A percentile compares a stretch with the other conserved stretches of the same genome.
phyloP scores from a whole-genome alignment of 2,329 filamentous ascomycete species.

The Cytospora leucostoma region DNA sequence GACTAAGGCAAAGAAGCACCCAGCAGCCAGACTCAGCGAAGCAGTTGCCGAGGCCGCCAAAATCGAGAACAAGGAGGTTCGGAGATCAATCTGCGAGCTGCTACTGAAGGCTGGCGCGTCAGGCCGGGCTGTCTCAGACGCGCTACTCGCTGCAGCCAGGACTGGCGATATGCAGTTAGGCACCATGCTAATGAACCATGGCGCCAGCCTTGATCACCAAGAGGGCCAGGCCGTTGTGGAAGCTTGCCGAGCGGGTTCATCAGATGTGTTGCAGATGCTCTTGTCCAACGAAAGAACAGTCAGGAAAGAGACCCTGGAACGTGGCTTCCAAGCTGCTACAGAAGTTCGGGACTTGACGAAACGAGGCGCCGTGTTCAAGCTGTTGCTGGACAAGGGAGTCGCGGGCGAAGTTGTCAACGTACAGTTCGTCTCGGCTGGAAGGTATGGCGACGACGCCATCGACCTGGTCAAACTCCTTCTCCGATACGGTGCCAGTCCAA shows the following conservation, averaged over 20 bases:
- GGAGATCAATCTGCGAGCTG: constrained; percentile 47
- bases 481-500: constrained; percentile 54
- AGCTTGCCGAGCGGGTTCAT: constrained; percentile 53
- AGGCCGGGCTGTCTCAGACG: constrained; percentile 48
- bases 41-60: constrained; percentile 48
- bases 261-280: constrained; percentile 53
- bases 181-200: constrained; percentile 52
- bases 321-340: constrained; percentile 57
- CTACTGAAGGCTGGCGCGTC: constrained; percentile 51
- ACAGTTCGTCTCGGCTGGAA: constrained; percentile 54
- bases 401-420: constrained; percentile 53
- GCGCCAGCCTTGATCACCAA: constrained; percentile 52
- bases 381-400: constrained; percentile 53
- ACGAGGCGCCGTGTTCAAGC: constrained; percentile 51
- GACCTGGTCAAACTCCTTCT: constrained; percentile 54
- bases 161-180: constrained; percentile 56
- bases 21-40: constrained; percentile 42
- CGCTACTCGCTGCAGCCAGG: constrained; percentile 52
- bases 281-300: constrained; percentile 44
- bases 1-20: constrained; percentile 39
- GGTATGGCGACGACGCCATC: constrained; percentile 52
- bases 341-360: constrained; percentile 52
- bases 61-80: constrained; percentile 41
- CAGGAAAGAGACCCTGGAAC: constrained; percentile 46
- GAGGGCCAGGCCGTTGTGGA: constrained; percentile 57